Conservation (phyloP, 306 rosid species). For the Rosa chinensis region DNA sequence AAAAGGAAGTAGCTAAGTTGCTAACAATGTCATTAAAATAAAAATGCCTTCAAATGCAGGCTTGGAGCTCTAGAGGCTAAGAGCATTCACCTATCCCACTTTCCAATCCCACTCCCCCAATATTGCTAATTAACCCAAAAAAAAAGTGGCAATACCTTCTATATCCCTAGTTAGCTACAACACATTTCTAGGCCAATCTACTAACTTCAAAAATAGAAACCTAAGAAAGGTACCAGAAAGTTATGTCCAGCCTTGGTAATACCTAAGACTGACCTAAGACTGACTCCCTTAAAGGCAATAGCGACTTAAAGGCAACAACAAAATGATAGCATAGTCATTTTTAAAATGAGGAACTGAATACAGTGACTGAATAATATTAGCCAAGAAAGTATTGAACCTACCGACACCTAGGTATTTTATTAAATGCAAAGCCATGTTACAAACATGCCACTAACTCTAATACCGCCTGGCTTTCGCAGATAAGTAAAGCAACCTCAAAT, state of each 20-base stretch:
- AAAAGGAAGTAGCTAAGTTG: too few species aligned
- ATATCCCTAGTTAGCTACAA: not conserved
- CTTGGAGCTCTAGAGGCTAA: not conserved
- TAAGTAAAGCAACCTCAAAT: not conserved
- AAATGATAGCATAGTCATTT: not conserved
- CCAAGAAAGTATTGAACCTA: not conserved
- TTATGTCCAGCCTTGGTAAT: not conserved
- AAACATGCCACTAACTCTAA: not conserved
- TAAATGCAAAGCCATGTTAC: not conserved
- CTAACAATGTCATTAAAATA: not conserved
- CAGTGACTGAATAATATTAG: not conserved
- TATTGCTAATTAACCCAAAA: not conserved
- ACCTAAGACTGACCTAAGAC: not conserved
- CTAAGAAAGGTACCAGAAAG: not conserved
- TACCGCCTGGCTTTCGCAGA: not conserved
- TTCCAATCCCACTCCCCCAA: not conserved
- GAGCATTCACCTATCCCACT: not conserved
- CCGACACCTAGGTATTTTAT: not conserved
- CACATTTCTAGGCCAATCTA: not conserved
- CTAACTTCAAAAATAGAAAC: not conserved
- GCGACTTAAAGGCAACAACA: not conserved
- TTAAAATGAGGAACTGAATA: not conserved
- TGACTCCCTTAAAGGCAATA: not conserved
- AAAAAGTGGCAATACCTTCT: not conserved
- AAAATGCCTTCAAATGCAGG: not conserved